Percentiles rank a stretch among this genome's conserved stretches.
phyloP scores from a whole-genome alignment of 805 yeast genomes.

The Pichia nakasei region DNA sequence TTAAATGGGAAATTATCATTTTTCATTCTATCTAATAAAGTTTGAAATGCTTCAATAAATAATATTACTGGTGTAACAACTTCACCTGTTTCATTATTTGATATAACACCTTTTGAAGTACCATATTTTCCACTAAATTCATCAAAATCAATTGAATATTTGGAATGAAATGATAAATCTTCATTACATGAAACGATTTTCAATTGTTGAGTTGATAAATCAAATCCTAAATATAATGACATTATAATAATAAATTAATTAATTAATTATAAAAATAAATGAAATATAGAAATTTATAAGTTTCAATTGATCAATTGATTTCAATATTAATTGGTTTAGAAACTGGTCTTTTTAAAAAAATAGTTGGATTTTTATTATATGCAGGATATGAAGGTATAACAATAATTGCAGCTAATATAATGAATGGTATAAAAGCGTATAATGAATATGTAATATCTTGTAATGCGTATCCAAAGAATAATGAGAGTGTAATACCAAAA shows the following conservation, averaged over 20 bases:
- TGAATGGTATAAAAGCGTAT: conserved; percentile 30
- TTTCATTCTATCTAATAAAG: conserved; percentile 45
- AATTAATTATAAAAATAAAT: neutral
- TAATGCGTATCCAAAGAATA: conserved; percentile 38
- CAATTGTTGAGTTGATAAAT: conserved; percentile 83
- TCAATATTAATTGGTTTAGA: conserved; percentile 8
- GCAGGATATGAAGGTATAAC: conserved; percentile 53
- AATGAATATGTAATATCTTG: conserved; percentile 36
- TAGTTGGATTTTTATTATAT: conserved; percentile 41
- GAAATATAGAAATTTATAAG: neutral
- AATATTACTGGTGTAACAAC: conserved; percentile 76
- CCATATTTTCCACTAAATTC: conserved; percentile 43
- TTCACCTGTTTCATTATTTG: conserved; percentile 44
- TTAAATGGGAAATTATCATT: conserved; percentile 46
- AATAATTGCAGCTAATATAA: conserved; percentile 27
- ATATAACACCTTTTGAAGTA: conserved; percentile 66
- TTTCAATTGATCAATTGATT: neutral
- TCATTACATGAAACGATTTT: conserved; percentile 61
- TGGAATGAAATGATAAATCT: conserved; percentile 37
- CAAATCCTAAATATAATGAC: conserved; percentile 57
- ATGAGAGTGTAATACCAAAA: conserved; percentile 30
- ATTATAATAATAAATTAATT: neutral
- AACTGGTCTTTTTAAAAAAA: conserved; percentile 33
- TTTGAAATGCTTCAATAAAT: conserved; percentile 83
- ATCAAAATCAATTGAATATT: conserved; percentile 66